Evolutionary conservation across 2,329 filamentous ascomycete genomes (phyloP).

Genomic region (Alternaria sp.): DNA sequence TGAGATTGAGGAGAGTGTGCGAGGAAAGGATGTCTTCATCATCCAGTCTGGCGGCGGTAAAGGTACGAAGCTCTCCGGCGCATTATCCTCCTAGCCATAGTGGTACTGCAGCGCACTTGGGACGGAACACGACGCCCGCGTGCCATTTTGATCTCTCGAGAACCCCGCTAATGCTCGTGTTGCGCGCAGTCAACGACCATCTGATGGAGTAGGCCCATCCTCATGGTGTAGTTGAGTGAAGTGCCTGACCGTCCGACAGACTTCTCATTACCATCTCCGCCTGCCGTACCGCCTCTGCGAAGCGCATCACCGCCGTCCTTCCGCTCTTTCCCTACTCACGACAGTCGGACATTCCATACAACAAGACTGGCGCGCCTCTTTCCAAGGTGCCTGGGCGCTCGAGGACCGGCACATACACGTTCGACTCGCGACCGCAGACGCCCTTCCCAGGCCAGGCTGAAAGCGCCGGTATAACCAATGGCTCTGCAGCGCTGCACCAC

Average conservation of each 20-base stretch:
- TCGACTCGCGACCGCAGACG: constrained; percentile 90
- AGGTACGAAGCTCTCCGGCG: constrained; percentile 26
- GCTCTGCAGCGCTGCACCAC: constrained; percentile 74
- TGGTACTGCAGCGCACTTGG: constrained; percentile 8
- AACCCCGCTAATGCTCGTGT: constrained; percentile 27
- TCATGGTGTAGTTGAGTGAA: constrained; percentile 33
- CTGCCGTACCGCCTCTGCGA: constrained; percentile 93
- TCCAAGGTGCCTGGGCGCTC: constrained; percentile 66
- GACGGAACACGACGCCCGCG: not conserved
- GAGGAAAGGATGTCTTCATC: constrained; percentile 97
- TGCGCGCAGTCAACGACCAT: constrained; percentile 80
- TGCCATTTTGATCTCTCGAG: constrained; percentile 1
- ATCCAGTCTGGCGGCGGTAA: constrained; percentile 92
- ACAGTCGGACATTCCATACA: constrained; percentile 96
- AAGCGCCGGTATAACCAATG: constrained; percentile 71
- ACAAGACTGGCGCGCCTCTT: constrained; percentile 90
- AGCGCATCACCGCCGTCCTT: constrained; percentile 90
- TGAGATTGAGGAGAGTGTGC: constrained; percentile 95
- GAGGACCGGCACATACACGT: constrained; percentile 72
- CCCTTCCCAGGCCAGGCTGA: constrained; percentile 77
- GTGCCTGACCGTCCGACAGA: constrained; percentile 41
- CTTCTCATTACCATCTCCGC: constrained; percentile 98
- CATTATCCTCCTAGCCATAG: constrained; percentile 1
- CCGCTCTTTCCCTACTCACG: constrained; percentile 97
- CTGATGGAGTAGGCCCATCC: constrained; percentile 73